Percentiles rank a stretch among this genome's conserved stretches.
Conservation (phyloP, 2,329 filamentous ascomycete species). For the Aspergillus phoenicis region DNA sequence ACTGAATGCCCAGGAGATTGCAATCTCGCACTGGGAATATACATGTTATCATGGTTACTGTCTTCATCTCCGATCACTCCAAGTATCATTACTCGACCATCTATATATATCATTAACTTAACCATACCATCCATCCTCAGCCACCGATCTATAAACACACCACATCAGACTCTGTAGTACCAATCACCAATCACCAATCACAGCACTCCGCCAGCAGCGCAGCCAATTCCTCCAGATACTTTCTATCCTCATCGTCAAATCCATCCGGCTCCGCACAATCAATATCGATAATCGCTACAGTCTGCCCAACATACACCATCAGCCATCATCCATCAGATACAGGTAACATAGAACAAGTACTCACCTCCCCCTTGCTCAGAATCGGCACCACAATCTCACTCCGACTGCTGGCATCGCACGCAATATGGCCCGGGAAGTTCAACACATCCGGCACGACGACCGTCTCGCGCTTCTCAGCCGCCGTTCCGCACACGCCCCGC, state of each 20-base stretch:
- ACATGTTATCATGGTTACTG: neutral
- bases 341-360: constrained; percentile 19
- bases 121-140: neutral
- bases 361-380: constrained; percentile 42
- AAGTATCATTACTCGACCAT: neutral
- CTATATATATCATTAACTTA: neutral
- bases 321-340: neutral
- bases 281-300: constrained; percentile 53
- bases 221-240: constrained; percentile 47
- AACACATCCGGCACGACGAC: constrained; percentile 49
- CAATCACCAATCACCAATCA: constrained; percentile 38
- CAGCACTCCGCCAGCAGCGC: constrained; percentile 43
- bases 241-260: constrained; percentile 50
- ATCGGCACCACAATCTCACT: constrained; percentile 56
- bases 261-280: constrained; percentile 48
- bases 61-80: neutral
- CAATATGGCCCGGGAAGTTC: constrained; percentile 52
- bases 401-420: constrained; percentile 51
- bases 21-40: neutral
- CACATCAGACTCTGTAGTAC: no score
- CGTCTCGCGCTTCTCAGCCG: constrained; percentile 43
- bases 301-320: constrained; percentile 30
- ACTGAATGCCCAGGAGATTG: neutral
- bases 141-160: neutral
- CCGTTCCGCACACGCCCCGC: constrained; percentile 51